Base-by-base conservation (phyloP, 805 yeast genomes). In the Hanseniaspora thailandica region DNA sequence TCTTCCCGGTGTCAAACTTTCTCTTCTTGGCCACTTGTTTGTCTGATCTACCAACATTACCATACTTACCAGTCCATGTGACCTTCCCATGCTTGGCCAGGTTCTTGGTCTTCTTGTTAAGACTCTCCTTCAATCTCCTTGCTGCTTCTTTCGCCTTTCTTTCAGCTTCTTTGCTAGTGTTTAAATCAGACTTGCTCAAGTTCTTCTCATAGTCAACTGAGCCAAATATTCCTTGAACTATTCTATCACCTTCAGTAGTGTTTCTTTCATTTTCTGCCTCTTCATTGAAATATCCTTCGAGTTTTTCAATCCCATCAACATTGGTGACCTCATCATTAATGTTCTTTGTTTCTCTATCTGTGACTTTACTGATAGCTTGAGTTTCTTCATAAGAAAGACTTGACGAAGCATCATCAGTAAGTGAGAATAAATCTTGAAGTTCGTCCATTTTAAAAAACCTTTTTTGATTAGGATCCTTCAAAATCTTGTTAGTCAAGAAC, bases 31-130 rank as follows among this genome's bases (percentile, higher is more conserved):
- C n/a, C n/a, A 68, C 0, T 68, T 69, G 30, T 71, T 66, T 6
- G 5, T 17, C n/a, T 15, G 45, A 10, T 33, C 58, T 76, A 1
- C 96, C 96, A 0, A 96, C 96, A 19, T 69, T 66, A 0, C 98
- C 98, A 71, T 82, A 86, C 59, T 77, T 78, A 0, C 98, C 98
- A 0, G 98, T 90, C 94, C 97, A 93, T 0, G 98, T 90, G 0
- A 97, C 97, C 0, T 84, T 81, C 4, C 95, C 95, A 30, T 89
- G 71, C 25, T 70, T 68, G 23, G 66, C 66, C 44, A 65, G 67
- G 55, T 67, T 69, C 15, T 73, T 71, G 10, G 61, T 66, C 38
- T 71, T 61, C 20, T 47, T 47, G n/a, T 31, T 47, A 20, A 45
- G 25, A 0, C 96, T 86, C 55, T 76, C 76, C 52, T 76, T 71